These are phyloP conservation scores for Backusella morwellensis DNA, from an alignment of 192 early-diverging fungal genomes.

Conservation along the genomic window DNA sequence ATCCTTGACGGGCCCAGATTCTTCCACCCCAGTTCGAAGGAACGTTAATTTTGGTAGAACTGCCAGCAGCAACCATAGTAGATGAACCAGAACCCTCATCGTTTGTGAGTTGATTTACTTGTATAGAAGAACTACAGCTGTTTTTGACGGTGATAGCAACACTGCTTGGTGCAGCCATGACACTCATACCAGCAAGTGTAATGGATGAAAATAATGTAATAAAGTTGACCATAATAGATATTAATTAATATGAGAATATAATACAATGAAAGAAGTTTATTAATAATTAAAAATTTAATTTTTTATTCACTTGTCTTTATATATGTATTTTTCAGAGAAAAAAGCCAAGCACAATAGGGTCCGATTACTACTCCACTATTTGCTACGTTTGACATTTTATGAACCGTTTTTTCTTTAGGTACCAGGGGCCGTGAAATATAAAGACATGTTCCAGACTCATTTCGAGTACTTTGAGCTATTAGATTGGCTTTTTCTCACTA, in stretches of 20 bases:
- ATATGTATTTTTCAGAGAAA: neutral
- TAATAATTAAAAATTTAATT: neutral
- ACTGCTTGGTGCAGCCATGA: constrained; percentile 7
- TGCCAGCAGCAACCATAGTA: constrained; percentile 10
- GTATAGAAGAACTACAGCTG: constrained; percentile 11
- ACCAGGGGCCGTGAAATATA: constrained; percentile 1
- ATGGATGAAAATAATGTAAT: neutral
- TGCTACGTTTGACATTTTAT: neutral
- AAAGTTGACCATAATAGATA: neutral
- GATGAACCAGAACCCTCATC: neutral
- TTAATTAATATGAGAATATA: neutral
- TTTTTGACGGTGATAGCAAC: constrained; percentile 24
- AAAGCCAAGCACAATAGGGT: neutral
- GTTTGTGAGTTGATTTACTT: constrained; percentile 23
- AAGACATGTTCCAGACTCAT: neutral
- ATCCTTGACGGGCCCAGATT: constrained; percentile 25
- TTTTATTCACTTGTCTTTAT: neutral
- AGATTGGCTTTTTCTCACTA: neutral
- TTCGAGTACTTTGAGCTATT: neutral
- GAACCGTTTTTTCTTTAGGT: neutral
- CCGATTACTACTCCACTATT: neutral
- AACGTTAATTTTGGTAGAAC: constrained; percentile 12
- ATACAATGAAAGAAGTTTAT: neutral
- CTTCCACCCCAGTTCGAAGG: constrained; percentile 26
- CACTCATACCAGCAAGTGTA: constrained; percentile 6